Evolutionary conservation across 176 grass and related monocot genomes (phyloP).

Genomic region (Triticum aestivum): IWGSC_CS_RefSeq_v2.1 NC_057814.1:273700141-273700640

Average conservation of each 20-base stretch:
- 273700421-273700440: slow-evolving; percentile 97
- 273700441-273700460: slow-evolving; percentile 73
- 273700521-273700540: too few species aligned
- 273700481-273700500: slow-evolving; percentile 34
- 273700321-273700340: slow-evolving; percentile 62
- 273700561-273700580: too few species aligned
- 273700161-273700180: slow-evolving; percentile 50
- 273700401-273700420: slow-evolving; percentile 87
- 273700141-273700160: slow-evolving; percentile 79
- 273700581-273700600: too few species aligned
- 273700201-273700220: too few species aligned
- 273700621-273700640: too few species aligned
- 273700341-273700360: slow-evolving; percentile 68
- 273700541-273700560: too few species aligned
- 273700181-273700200: background rate
- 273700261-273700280: slow-evolving; percentile 92
- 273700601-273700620: too few species aligned
- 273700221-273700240: too few species aligned
- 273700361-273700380: slow-evolving; percentile 46
- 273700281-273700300: slow-evolving; percentile 89
- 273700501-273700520: slow-evolving; percentile 48
- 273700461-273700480: slow-evolving; percentile 53
- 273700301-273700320: slow-evolving; percentile 41
- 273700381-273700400: slow-evolving; percentile 24
- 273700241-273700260: background rate